These are phyloP conservation scores for Encephalitozoon cuniculi DNA, from an alignment of 371 early-diverging fungal genomes.

Conservation along the genomic window DNA sequence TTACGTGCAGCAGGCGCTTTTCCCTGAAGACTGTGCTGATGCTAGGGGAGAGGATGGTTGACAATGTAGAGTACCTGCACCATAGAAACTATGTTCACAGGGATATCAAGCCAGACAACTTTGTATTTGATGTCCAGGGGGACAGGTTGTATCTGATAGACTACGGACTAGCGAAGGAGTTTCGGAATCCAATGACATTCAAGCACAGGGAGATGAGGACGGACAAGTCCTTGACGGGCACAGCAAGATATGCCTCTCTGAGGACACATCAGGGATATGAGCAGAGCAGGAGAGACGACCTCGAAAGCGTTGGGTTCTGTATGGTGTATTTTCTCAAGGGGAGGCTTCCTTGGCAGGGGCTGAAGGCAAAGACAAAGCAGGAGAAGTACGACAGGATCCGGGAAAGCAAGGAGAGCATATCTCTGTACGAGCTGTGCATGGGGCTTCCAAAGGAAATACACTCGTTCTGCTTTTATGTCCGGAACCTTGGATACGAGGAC, in stretches of 20 bases:
- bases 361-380: constrained; percentile 89
- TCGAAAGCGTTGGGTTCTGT: constrained; percentile 94
- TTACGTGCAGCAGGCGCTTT: constrained; percentile 88
- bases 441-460: constrained; percentile 86
- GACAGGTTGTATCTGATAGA: constrained; percentile 95
- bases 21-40: constrained; percentile 89
- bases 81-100: constrained; percentile 87
- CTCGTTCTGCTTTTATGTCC: constrained; percentile 86
- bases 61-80: constrained; percentile 89
- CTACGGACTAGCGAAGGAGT: constrained; percentile 95
- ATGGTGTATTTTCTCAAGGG: constrained; percentile 97
- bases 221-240: constrained; percentile 95
- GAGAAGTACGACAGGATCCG: constrained; percentile 97
- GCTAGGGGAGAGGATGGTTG: constrained; percentile 92
- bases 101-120: constrained; percentile 99
- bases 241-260: constrained; percentile 94
- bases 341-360: constrained; percentile 96
- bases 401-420: constrained; percentile 95
- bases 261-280: constrained; percentile 95
- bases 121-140: constrained; percentile 84
- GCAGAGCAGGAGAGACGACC: constrained; percentile 95
- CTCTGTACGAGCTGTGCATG: constrained; percentile 80
- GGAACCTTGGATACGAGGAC: constrained; percentile 88
- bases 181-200: constrained; percentile 84
- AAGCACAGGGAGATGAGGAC: constrained; percentile 90